Percentiles rank a stretch among this genome's conserved stretches.
Evolutionary conservation across 169 alveolate species (phyloP).

Genomic region (Babesia ovata): DNA sequence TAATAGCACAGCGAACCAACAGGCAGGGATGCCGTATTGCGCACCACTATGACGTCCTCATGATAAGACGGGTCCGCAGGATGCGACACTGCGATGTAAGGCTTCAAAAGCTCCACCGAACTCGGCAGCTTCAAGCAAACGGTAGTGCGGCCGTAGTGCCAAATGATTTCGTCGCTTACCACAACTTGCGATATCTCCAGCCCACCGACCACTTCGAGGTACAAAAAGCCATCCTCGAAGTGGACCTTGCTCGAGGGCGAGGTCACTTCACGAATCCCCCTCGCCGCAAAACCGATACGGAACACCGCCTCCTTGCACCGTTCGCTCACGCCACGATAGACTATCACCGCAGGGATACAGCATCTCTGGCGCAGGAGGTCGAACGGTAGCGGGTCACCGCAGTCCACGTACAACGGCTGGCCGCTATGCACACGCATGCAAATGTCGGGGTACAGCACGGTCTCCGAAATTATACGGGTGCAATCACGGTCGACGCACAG

Average conservation of each 20-base stretch:
- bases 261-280: conserved; percentile 7
- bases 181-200: conserved; percentile 16
- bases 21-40: conserved; percentile 1
- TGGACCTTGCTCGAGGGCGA: conserved; percentile 43
- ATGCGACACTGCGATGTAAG: conserved; percentile 13
- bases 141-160: conserved; percentile 23
- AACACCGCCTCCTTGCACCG: conserved; percentile 8
- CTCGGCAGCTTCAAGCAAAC: conserved; percentile 16
- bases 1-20: not conserved
- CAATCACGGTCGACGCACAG: conserved; percentile 15
- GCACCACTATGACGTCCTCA: conserved; percentile 5
- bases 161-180: conserved; percentile 9
- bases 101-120: conserved; percentile 18
- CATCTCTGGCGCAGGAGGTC: conserved; percentile 19
- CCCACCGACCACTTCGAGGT: conserved; percentile 10
- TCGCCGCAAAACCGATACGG: conserved; percentile 23
- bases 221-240: conserved; percentile 13
- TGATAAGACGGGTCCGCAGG: not conserved
- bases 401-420: conserved; percentile 8
- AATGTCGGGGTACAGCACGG: conserved; percentile 14
- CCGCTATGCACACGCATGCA: not conserved
- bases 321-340: not conserved
- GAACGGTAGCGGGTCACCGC: conserved; percentile 1
- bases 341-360: not conserved
- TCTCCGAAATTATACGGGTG: conserved; percentile 1